A percentile compares a stretch with the other conserved stretches of the same genome.
phyloP scores from a whole-genome alignment of 1,139 yeast species.

The Saccharomyces pastorianus region DNA sequence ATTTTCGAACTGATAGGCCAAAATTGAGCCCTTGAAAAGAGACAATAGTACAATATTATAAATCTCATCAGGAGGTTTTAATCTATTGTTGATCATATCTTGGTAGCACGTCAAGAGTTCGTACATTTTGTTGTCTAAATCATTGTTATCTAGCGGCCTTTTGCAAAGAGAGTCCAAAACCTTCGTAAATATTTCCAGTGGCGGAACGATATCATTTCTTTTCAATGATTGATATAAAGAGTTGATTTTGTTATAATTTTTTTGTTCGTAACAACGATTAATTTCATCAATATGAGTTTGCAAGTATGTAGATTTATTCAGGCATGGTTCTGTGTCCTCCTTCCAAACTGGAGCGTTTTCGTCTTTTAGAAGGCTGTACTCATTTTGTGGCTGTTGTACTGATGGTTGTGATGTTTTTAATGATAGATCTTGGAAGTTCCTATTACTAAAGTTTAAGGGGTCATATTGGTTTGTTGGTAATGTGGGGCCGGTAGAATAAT shows the following conservation, averaged over 20 bases:
- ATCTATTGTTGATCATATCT: slow-evolving; percentile 44
- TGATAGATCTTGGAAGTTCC: background rate
- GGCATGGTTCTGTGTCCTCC: slow-evolving; percentile 22
- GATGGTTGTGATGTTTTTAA: background rate
- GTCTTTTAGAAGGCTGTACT: slow-evolving; percentile 2
- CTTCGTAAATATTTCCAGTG: slow-evolving; percentile 29
- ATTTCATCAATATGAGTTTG: slow-evolving; percentile 23
- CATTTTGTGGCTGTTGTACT: slow-evolving; percentile 1
- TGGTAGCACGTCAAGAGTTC: slow-evolving; percentile 58
- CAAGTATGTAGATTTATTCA: slow-evolving; percentile 24
- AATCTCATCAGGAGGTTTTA: slow-evolving; percentile 50
- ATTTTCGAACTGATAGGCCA: slow-evolving; percentile 32
- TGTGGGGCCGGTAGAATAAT: background rate
- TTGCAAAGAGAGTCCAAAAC: slow-evolving; percentile 32
- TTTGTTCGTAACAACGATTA: slow-evolving; percentile 14
- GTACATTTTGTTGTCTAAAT: slow-evolving; percentile 45
- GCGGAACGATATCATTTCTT: slow-evolving; percentile 33
- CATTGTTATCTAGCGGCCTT: slow-evolving; percentile 35
- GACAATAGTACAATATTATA: slow-evolving; percentile 46
- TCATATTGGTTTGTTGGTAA: background rate
- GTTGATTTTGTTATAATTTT: slow-evolving; percentile 32
- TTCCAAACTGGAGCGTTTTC: slow-evolving; percentile 23
- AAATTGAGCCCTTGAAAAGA: slow-evolving; percentile 44
- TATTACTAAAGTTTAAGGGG: background rate
- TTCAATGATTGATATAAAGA: slow-evolving; percentile 35